Evolutionary conservation across 2,329 filamentous ascomycete genomes (phyloP).

Genomic region (Phaeosphaeria sp.): DNA sequence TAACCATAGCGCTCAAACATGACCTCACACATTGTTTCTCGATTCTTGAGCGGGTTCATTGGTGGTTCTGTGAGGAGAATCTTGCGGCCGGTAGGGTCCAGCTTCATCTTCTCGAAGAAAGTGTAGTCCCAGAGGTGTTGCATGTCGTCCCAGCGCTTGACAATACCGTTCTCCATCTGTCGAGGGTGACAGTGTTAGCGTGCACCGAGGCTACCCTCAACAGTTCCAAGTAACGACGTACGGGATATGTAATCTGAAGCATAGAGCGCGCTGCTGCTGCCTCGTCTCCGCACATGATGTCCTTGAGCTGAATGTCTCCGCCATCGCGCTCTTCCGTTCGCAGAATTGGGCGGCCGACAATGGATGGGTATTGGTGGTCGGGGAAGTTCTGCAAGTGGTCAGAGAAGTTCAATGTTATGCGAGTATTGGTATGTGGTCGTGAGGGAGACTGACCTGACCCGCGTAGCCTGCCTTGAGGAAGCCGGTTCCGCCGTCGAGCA

Average conservation of each 20-base stretch:
- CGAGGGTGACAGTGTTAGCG: conserved; percentile 35
- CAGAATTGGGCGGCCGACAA: conserved; percentile 96
- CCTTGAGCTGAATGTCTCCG: conserved; percentile 78
- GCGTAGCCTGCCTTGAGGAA: conserved; percentile 99
- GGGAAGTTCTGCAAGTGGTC: conserved; percentile 79
- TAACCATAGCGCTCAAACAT: conserved; percentile 99
- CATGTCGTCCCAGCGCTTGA: conserved; percentile 99
- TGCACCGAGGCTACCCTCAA: conserved; percentile 16
- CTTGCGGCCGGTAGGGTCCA: conserved; percentile 91
- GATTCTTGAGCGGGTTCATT: conserved; percentile 96
- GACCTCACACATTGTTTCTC: conserved; percentile 97
- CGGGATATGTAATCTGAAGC: conserved; percentile 97
- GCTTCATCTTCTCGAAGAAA: conserved; percentile 94
- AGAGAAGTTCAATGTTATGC: conserved; percentile 11
- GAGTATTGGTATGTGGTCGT: not conserved
- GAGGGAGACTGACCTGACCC: conserved; percentile 68
- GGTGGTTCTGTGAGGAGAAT: conserved; percentile 97
- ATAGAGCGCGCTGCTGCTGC: conserved; percentile 93
- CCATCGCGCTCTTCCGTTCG: conserved; percentile 89
- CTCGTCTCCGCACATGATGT: conserved; percentile 99
- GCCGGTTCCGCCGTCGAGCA: conserved; percentile 99
- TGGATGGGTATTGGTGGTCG: conserved; percentile 97
- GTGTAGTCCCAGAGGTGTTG: conserved; percentile 99
- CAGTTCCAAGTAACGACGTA: conserved; percentile 50
- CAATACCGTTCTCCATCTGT: conserved; percentile 98